These are phyloP conservation scores for Collybia mongolica DNA, from an alignment of 768 basidiomycete species.

Conservation along the genomic window DNA sequence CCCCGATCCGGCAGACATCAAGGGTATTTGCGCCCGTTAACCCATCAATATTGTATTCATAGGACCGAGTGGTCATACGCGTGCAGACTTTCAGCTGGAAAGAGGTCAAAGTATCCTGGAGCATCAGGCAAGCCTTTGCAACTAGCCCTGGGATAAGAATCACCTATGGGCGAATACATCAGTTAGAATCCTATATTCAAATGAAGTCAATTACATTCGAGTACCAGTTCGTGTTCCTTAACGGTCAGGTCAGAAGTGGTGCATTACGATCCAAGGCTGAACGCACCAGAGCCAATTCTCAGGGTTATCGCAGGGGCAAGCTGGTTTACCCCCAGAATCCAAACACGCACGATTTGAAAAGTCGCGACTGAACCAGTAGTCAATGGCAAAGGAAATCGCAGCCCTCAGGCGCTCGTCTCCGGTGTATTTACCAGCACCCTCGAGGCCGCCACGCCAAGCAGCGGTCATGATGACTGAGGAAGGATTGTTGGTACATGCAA, in stretches of 20 bases:
- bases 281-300: conserved; percentile 26
- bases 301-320: conserved; percentile 49
- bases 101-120: conserved; percentile 33
- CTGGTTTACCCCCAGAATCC: conserved; percentile 37
- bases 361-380: conserved; percentile 53
- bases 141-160: conserved; percentile 51
- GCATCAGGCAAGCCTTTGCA: conserved; percentile 46
- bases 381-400: conserved; percentile 39
- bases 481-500: background rate
- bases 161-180: conserved; percentile 25
- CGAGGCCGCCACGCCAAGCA: conserved; percentile 49
- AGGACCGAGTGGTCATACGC: conserved; percentile 41
- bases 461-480: conserved; percentile 43
- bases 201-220: conserved; percentile 32
- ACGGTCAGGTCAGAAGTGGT: conserved; percentile 8
- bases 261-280: background rate
- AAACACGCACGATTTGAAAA: conserved; percentile 46
- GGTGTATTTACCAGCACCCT: conserved; percentile 33
- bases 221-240: conserved; percentile 56
- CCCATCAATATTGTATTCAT: conserved; percentile 37
- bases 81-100: conserved; percentile 34
- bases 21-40: conserved; percentile 57
- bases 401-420: conserved; percentile 29
- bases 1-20: conserved; percentile 62
- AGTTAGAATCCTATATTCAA: background rate